Evolutionary conservation across 2,329 filamentous ascomycete species (phyloP).

Genomic region (Penicillium sp.): DNA sequence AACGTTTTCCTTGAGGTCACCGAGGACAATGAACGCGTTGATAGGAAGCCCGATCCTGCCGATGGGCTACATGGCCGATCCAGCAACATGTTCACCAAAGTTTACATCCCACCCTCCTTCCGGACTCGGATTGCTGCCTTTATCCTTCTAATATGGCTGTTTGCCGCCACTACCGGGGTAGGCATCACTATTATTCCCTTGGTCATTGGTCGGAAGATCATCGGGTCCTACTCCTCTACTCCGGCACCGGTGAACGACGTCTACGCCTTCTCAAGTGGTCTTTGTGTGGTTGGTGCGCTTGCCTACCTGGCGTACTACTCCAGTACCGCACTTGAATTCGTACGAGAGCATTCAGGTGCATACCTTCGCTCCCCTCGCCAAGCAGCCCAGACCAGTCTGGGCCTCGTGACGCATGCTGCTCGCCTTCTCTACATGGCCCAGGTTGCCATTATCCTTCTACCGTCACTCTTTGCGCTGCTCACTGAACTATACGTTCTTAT

Average conservation of each 20-base stretch:
- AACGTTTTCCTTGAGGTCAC: constrained; percentile 76
- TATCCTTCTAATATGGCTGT: constrained; percentile 87
- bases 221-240: constrained; percentile 68
- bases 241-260: constrained; percentile 84
- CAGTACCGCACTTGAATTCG: constrained; percentile 20
- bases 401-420: constrained; percentile 35
- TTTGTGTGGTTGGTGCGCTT: constrained; percentile 72
- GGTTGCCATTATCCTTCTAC: constrained; percentile 74
- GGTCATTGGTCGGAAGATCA: constrained; percentile 75
- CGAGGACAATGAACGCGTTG: constrained; percentile 63
- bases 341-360: constrained; percentile 25
- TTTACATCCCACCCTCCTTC: constrained; percentile 85
- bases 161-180: constrained; percentile 84
- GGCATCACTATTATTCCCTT: constrained; percentile 82
- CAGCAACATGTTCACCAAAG: constrained; percentile 63
- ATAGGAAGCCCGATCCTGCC: constrained; percentile 55
- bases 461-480: constrained; percentile 72
- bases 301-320: constrained; percentile 61
- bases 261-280: constrained; percentile 89
- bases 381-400: constrained; percentile 22
- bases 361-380: constrained; percentile 33
- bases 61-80: constrained; percentile 60
- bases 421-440: constrained; percentile 71
- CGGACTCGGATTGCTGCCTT: constrained; percentile 76
- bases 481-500: constrained; percentile 87